Evolutionary conservation across 371 early-diverging fungal genomes (phyloP).

Genomic region (Mucor mucedo): DNA sequence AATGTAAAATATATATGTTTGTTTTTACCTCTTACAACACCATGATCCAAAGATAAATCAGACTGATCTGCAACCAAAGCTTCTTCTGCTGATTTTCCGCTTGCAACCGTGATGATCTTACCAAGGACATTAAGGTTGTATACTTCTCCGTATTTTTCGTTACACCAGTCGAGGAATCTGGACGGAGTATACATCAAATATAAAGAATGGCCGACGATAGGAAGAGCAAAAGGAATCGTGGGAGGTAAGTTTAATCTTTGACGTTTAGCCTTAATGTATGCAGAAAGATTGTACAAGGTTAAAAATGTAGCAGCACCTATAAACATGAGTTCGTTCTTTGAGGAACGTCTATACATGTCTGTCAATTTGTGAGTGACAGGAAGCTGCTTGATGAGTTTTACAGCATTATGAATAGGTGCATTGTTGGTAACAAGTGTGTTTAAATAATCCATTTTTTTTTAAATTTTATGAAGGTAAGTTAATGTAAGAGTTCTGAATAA

Average conservation of each 20-base stretch:
- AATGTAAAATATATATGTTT: not conserved
- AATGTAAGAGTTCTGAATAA: not conserved
- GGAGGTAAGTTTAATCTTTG: constrained; percentile 38
- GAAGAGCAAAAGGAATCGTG: constrained; percentile 36
- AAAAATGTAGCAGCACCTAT: constrained; percentile 36
- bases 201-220: constrained; percentile 42
- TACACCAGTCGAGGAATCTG: constrained; percentile 45
- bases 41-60: constrained; percentile 38
- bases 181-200: constrained; percentile 27
- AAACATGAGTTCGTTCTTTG: constrained; percentile 32
- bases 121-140: constrained; percentile 33
- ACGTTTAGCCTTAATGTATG: constrained; percentile 29
- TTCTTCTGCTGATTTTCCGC: constrained; percentile 37
- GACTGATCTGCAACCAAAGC: constrained; percentile 29
- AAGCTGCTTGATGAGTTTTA: constrained; percentile 7
- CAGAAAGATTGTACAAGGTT: constrained; percentile 29
- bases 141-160: constrained; percentile 38
- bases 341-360: constrained; percentile 29
- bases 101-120: constrained; percentile 29
- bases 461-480: not conserved
- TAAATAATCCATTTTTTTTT: constrained; percentile 14
- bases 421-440: not conserved
- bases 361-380: constrained; percentile 11
- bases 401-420: constrained; percentile 20
- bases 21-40: constrained; percentile 33